Conservation (phyloP, 2,329 filamentous ascomycete genomes). For the Xylogone sp. region DNA sequence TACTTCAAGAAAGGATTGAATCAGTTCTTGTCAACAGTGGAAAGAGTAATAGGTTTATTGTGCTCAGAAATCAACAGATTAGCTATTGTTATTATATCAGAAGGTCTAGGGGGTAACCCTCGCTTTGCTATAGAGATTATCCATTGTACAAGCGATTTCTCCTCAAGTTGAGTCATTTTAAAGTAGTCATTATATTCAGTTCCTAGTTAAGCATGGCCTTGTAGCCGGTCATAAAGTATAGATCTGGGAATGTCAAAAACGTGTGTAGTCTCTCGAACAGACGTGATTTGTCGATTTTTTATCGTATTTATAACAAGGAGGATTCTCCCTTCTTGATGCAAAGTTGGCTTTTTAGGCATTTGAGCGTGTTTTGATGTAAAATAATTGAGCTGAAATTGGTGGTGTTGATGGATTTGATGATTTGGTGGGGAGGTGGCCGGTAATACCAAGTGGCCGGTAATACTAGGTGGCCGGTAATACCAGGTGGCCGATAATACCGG, state of each 20-base stretch:
- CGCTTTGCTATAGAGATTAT: not conserved
- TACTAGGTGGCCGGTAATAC: no score
- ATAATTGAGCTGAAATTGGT: not conserved
- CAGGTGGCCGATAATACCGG: no score
- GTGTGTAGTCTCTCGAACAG: not conserved
- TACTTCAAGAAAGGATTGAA: not conserved
- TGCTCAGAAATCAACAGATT: not conserved
- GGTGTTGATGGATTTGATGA: not conserved
- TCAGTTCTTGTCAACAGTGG: not conserved
- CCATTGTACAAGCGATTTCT: not conserved
- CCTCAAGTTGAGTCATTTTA: not conserved
- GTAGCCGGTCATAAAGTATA: not conserved
- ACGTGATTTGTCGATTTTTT: not conserved
- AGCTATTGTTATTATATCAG: not conserved
- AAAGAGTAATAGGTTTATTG: not conserved
- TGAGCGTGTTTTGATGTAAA: not conserved
- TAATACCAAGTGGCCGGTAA: no score
- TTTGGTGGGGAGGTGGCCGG: not conserved
- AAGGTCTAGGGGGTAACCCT: not conserved
- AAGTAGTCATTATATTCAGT: not conserved
- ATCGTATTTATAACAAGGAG: not conserved
- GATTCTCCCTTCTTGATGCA: not conserved
- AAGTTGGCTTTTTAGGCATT: not conserved
- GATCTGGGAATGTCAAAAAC: not conserved
- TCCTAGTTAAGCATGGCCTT: not conserved